Evolutionary conservation across 1,139 yeast genomes (phyloP).

Genomic region (Entelexis sorbosivorans): DNA sequence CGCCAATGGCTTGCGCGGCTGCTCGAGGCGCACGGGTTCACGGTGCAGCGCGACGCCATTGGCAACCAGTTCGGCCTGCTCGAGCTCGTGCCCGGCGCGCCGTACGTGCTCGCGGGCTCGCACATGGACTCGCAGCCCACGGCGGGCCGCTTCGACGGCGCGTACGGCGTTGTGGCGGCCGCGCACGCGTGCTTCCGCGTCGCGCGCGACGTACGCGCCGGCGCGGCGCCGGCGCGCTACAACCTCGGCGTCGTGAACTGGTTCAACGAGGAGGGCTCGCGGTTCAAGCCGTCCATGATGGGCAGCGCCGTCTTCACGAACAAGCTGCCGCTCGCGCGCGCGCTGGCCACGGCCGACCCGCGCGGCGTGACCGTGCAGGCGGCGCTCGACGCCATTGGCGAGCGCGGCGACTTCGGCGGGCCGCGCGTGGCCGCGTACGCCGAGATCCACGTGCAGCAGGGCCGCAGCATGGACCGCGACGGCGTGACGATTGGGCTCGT

Average conservation of each 20-base stretch:
- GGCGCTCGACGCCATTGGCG: conserved; percentile 31
- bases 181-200: conserved; percentile 45
- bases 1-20: background rate
- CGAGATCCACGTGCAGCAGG: conserved; percentile 68
- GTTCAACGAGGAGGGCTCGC: conserved; percentile 73
- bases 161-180: conserved; percentile 56
- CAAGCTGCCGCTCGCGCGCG: conserved; percentile 37
- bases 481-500: conserved; percentile 53
- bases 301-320: conserved; percentile 62
- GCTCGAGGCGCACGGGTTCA: background rate
- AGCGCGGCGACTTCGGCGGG: conserved; percentile 49
- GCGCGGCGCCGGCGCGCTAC: conserved; percentile 40
- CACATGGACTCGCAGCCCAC: conserved; percentile 73
- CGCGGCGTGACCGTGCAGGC: conserved; percentile 38
- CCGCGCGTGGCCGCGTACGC: conserved; percentile 48
- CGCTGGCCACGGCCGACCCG: conserved; percentile 43
- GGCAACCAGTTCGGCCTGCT: background rate
- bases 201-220: conserved; percentile 49
- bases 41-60: background rate
- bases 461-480: conserved; percentile 52
- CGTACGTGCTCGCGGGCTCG: conserved; percentile 41
- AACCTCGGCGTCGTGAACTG: conserved; percentile 58
- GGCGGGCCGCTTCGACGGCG: conserved; percentile 67
- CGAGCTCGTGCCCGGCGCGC: background rate
- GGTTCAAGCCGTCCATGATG: conserved; percentile 58